Base-by-base conservation (phyloP, 306 rosid genomes). In the Prunus dulcis region DNA sequence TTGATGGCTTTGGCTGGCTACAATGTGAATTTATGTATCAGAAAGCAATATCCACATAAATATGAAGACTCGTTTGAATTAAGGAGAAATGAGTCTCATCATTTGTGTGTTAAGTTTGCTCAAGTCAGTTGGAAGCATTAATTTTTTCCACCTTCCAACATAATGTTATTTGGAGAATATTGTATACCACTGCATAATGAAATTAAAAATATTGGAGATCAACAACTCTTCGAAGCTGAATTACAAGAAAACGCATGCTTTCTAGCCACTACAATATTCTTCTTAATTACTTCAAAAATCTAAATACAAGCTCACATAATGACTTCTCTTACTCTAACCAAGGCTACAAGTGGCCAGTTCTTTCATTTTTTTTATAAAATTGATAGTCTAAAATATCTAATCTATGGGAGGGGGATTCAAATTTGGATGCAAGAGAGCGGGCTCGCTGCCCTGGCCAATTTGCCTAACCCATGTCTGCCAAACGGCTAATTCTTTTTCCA, bases 1-100 rank as follows among this genome's bases (percentile, higher is more conserved):
- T 20, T 91, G 76, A 88, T 2, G 25, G 28, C 30, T 1, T n/a
- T 49, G 67, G 28, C 12, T 12, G 55, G 1, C 49, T 47, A 43
- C 62, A 12, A 32, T 66, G 9, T 72, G 66, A 10, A 64, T 22
- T 27, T 23, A n/a, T 45, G 60, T 45, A 27, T 46, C 30, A 45
- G 30, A 12, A 38, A 69, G 60, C 18, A 38, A 58, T 15, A 1
- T 19, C 43, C 23, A 32, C 18, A 4, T 27, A 34, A 25, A 23
- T 61, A 32, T 17, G 15, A 49, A 41, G 23, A 51, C 73, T 50
- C 73, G 4, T 69, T 27, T 14, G 8, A 49, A 28, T 49, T n/a
- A 28, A 25, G n/a, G 45, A 27, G 45, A 17, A 50, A 32, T 25
- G 73, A 69, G 61, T 49, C 60, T 46, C 73, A 17, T 9, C 9